Evolutionary conservation across 1,139 yeast species (phyloP).

Genomic region (Pichia sp.): DNA sequence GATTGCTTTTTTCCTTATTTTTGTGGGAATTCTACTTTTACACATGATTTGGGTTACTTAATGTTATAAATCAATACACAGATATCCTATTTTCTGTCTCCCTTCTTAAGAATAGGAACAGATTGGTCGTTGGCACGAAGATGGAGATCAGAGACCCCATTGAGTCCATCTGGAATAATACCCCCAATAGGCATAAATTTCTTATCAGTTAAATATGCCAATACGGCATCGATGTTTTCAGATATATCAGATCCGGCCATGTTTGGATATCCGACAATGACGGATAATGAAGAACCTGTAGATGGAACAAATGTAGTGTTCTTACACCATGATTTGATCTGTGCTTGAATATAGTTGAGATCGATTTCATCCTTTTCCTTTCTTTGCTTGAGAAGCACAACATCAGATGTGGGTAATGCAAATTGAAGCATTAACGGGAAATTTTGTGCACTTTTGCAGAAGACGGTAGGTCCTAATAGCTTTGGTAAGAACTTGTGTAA

Average conservation of each 20-base stretch:
- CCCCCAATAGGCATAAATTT: conserved; percentile 61
- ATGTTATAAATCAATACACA: too few species aligned
- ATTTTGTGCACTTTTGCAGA: conserved; percentile 53
- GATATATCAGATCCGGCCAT: conserved; percentile 44
- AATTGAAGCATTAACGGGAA: conserved; percentile 66
- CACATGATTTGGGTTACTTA: too few species aligned
- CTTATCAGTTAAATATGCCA: conserved; percentile 48
- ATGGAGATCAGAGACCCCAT: conserved; percentile 48
- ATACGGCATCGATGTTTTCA: conserved; percentile 54
- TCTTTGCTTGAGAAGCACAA: conserved; percentile 36
- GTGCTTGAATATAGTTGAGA: conserved; percentile 57
- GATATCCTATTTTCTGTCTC: background rate
- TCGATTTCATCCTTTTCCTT: conserved; percentile 58
- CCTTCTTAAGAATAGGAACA: conserved; percentile 37
- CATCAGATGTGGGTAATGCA: conserved; percentile 51
- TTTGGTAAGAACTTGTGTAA: conserved; percentile 57
- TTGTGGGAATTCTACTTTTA: too few species aligned
- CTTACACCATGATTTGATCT: conserved; percentile 57
- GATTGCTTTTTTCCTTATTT: too few species aligned
- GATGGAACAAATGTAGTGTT: conserved; percentile 62
- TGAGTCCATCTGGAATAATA: conserved; percentile 40
- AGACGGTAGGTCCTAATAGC: conserved; percentile 56
- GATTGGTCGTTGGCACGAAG: conserved; percentile 46
- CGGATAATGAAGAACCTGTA: conserved; percentile 49
- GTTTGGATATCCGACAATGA: conserved; percentile 53